Evolutionary conservation across 2,329 filamentous ascomycete species (phyloP), one percentile per base, ranked within the genome.

Genomic region (Talaromyces sp.): DNA sequence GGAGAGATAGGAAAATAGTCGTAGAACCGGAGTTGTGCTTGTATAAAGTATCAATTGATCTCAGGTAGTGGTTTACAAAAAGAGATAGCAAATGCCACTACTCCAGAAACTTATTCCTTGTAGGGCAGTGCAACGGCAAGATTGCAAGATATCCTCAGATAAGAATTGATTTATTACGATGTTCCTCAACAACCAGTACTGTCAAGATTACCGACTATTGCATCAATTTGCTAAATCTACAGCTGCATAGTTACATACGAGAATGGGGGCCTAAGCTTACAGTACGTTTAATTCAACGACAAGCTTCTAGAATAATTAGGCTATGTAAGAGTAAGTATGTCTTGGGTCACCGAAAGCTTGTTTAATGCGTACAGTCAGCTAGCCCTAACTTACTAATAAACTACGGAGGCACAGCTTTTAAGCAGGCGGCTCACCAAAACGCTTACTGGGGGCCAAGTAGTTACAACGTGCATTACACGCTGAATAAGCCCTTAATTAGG

Each of bases 11-110:
- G 27, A 8, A 31, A 31, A 53, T 13, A 10, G 25, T n/a, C 15
- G 11, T 6, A 53, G 15, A 31, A 31, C 2, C 10, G 49, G 49
- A 53, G 25, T 29, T 10, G 17, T 19, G 49, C 27, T 53, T 31
- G 49, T 53, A 53, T 53, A 53, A 29, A 53, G 49, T 53, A 53
- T n/a, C n/a, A n/a, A n/a, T n/a, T n/a, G n/a, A n/a, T 53, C 49
- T 31, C 49, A 29, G 17, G 25, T 53, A 31, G 22, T 53, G 7
- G 15, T 31, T 31, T n/a, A 27, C 49, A 53, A n/a, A 53, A n/a
- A 31, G 25, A 53, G 49, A 53, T 31, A 53, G 25, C 17, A n/a
- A 53, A n/a, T 31, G 7, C 17, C 27, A 53, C 17, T 53, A 31
- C 27, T 53, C 27, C 10, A 8, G 15, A 31, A 29, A 10, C 5